Base-by-base conservation (phyloP, 805 yeast species). In the Pichia gijzeniarum region DNA sequence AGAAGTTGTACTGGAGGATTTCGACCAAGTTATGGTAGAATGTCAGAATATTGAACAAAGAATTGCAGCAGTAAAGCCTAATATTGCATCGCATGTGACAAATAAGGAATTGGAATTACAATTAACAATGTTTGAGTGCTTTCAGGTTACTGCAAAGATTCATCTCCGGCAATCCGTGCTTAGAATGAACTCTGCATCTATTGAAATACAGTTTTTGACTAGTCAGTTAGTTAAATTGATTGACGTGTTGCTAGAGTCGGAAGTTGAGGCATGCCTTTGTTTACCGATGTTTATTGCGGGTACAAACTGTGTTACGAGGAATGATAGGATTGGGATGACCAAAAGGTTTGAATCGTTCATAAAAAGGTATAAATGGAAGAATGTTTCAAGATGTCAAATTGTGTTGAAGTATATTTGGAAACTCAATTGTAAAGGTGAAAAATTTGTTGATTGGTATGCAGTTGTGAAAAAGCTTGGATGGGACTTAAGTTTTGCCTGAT, bases 231-330 rank as follows among this genome's bases (percentile, higher is more conserved):
- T 74, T 21, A 70, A 74, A 43, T 72, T 82, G 47, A 61, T 85
- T 20, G 86, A 82, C 52, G 69, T 76, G 3, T 71, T 85, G 4
- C 56, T 85, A 32, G 86, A 77, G 2, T 70, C 91, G 0, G 73
- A 77, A 1, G 81, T 84, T 36, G 89, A 85, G 55, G 80, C 86
- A 3, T 77, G 83, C 1, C 61, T 85, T 14, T 81, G 85, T 34
- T 85, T 86, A 61, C 95, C 95, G 0, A 61, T 85, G 50, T 86
- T 86, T 58, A 77, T 86, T 18, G 83, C 88, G 1, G 95, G 91
- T 1, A 74, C 85, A 56, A 80, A 80, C 58, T 74, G 84, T 52
- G 72, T 76, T 5, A 70, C 74, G 1, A 58, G 57, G n/a, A 64
- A 54, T n/a, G 82, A 77, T 51, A 70, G 86, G 18, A 58, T 59